A percentile compares a stretch with the other conserved stretches of the same genome.
phyloP scores from a whole-genome alignment of 2,329 filamentous ascomycete genomes.

The Cordyceps cateniannulata region DNA sequence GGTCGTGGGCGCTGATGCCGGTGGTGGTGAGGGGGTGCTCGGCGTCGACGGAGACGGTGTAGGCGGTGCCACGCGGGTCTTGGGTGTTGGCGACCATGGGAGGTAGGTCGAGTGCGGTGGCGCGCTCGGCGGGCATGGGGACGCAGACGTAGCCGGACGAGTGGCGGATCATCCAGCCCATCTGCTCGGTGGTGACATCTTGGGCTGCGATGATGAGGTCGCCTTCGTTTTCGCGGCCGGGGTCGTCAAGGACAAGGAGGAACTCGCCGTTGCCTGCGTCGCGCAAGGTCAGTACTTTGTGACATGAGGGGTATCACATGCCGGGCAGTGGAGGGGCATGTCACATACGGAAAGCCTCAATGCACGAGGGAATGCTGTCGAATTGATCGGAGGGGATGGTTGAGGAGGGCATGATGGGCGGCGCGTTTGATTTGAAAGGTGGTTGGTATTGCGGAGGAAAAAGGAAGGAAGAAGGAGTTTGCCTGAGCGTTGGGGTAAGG shows the following conservation, averaged over 20 bases:
- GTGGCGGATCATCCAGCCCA: constrained; percentile 93
- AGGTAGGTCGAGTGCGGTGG: constrained; percentile 67
- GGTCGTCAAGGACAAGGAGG: constrained; percentile 90
- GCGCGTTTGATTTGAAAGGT: neutral
- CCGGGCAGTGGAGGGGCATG: neutral
- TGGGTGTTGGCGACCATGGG: constrained; percentile 75
- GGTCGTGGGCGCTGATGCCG: constrained; percentile 84
- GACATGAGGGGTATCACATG: neutral
- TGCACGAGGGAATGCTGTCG: constrained; percentile 58
- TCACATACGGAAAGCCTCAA: constrained; percentile 56
- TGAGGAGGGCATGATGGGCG: constrained; percentile 40
- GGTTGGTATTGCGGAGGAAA: neutral
- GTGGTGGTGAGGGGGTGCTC: constrained; percentile 68
- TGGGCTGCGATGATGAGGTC: constrained; percentile 93
- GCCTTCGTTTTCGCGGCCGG: constrained; percentile 93
- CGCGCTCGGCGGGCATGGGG: constrained; percentile 65
- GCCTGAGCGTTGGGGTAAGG: neutral
- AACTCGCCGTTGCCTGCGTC: constrained; percentile 71
- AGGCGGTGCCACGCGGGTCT: constrained; percentile 86
- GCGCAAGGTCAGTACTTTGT: neutral
- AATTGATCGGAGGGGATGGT: constrained; percentile 49
- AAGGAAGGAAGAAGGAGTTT: neutral
- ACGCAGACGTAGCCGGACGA: constrained; percentile 88
- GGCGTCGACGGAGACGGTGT: constrained; percentile 84
- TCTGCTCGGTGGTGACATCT: constrained; percentile 77